A percentile compares a stretch with the other conserved stretches of the same genome.
Conservation (phyloP, 495 filamentous ascomycete genomes). For the Glonium stellatum region DNA sequence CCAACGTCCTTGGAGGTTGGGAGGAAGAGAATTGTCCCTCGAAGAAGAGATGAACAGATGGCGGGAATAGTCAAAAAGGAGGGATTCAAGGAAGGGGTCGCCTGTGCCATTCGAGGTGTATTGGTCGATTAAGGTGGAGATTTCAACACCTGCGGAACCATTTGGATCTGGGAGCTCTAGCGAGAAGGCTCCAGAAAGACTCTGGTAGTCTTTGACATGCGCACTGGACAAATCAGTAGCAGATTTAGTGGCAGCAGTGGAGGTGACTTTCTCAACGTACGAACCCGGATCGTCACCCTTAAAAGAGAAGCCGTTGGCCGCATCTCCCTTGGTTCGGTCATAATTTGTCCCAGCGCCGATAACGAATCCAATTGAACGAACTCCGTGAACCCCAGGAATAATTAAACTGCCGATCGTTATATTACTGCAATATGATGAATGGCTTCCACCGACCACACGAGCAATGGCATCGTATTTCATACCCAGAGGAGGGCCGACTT, state of each 20-base stretch:
- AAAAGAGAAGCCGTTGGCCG: slow-evolving; percentile 41
- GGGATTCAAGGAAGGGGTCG: too few species aligned
- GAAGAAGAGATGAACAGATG: slow-evolving; percentile 40
- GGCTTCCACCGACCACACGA: slow-evolving; percentile 12
- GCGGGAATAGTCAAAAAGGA: neutral
- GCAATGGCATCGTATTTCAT: slow-evolving; percentile 38
- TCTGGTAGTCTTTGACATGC: slow-evolving; percentile 40
- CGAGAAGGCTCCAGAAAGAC: slow-evolving; percentile 34
- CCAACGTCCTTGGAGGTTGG: slow-evolving; percentile 46
- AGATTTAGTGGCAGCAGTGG: slow-evolving; percentile 30
- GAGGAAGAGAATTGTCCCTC: slow-evolving; percentile 39
- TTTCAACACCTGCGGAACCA: slow-evolving; percentile 34
- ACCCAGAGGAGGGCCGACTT: slow-evolving; percentile 26
- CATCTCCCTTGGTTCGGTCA: slow-evolving; percentile 40
- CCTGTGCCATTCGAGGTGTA: slow-evolving; percentile 19
- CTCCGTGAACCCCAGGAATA: neutral
- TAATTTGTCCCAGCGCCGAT: slow-evolving; percentile 44
- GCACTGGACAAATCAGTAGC: slow-evolving; percentile 30
- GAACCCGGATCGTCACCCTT: slow-evolving; percentile 39
- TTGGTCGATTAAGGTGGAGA: slow-evolving; percentile 36
- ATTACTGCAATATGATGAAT: neutral
- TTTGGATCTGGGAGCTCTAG: slow-evolving; percentile 40
- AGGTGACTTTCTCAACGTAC: slow-evolving; percentile 31
- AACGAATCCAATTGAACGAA: slow-evolving; percentile 30
- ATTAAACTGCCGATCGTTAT: neutral